Evolutionary conservation across 202 grass and related monocot species (phyloP).

Genomic region (Cymbopogon flexuosus): DNA sequence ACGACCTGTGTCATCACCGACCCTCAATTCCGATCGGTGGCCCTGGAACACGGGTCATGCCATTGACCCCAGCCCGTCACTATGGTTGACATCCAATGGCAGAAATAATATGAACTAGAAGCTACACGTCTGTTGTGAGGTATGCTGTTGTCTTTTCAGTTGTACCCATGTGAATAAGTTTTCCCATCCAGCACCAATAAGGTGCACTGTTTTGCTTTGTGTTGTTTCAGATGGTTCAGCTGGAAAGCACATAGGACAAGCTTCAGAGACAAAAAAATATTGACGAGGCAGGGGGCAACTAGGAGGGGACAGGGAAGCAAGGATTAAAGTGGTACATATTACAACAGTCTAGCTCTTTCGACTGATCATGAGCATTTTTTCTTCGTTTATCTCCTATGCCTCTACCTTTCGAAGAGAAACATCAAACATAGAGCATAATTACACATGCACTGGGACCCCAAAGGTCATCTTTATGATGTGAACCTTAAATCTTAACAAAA

Average conservation of each 20-base stretch:
- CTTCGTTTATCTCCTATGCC: neutral
- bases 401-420: neutral
- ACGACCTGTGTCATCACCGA: too few species aligned
- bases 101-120: neutral
- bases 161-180: neutral
- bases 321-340: too few species aligned
- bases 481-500: neutral
- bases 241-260: neutral
- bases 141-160: neutral
- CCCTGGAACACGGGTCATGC: too few species aligned
- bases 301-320: neutral
- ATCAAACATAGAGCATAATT: constrained; percentile 4
- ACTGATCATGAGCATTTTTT: neutral
- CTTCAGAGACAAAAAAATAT: neutral
- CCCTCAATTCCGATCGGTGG: too few species aligned
- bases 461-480: constrained; percentile 3
- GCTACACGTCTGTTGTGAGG: neutral
- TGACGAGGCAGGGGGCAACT: neutral
- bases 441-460: neutral
- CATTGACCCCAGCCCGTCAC: too few species aligned
- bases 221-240: neutral
- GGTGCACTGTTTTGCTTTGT: neutral
- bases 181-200: neutral
- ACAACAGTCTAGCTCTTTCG: too few species aligned
- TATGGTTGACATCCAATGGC: neutral